Evolutionary conservation across 805 yeast genomes (phyloP).

Genomic region (Saturnispora hagleri): DNA sequence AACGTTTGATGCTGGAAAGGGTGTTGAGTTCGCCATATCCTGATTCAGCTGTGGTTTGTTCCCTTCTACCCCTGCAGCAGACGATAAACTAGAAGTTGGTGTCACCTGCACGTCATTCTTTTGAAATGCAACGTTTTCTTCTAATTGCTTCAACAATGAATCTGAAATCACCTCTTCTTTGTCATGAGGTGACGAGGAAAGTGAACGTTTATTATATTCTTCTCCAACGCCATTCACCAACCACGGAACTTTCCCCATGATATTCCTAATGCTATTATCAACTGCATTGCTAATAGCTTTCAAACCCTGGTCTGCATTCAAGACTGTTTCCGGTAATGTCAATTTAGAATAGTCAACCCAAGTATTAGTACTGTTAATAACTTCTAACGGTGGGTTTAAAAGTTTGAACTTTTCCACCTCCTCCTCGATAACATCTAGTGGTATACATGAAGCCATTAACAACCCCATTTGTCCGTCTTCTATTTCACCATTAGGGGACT

Average conservation of each 20-base stretch:
- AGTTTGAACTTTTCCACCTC: constrained; percentile 16
- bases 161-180: constrained; percentile 15
- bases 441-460: constrained; percentile 17
- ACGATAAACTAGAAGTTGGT: constrained; percentile 25
- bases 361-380: constrained; percentile 8
- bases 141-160: constrained; percentile 23
- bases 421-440: constrained; percentile 22
- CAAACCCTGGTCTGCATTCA: constrained; percentile 30
- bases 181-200: background rate
- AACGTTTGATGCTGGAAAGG: constrained; percentile 9
- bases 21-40: background rate
- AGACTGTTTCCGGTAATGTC: constrained; percentile 15
- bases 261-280: constrained; percentile 27
- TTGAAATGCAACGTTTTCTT: constrained; percentile 23
- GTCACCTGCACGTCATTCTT: constrained; percentile 16
- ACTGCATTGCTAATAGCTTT: constrained; percentile 28
- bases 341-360: constrained; percentile 12
- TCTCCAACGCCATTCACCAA: constrained; percentile 15
- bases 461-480: constrained; percentile 2
- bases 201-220: constrained; percentile 1
- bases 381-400: constrained; percentile 5
- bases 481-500: constrained; percentile 5
- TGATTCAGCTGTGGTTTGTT: constrained; percentile 8
- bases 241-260: constrained; percentile 29
- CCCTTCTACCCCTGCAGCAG: constrained; percentile 3